These are phyloP conservation scores for Tuctoria greenei DNA, from an alignment of 176 grass and related monocot species.

Conservation along the genomic window DNA sequence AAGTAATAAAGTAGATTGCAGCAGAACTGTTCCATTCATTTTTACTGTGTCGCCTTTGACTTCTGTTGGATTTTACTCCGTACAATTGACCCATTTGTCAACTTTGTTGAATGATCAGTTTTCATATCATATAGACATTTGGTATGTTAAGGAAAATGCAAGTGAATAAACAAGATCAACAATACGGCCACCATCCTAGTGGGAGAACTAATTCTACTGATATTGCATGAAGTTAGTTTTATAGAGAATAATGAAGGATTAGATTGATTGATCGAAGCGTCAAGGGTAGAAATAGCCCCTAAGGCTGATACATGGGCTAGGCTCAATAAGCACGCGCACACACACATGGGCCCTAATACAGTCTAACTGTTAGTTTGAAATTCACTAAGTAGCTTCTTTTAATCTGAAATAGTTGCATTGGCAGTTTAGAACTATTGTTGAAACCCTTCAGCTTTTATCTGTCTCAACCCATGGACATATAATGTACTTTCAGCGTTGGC, in stretches of 20 bases:
- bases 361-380: neutral
- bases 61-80: neutral
- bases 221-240: neutral
- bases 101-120: neutral
- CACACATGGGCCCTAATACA: no score
- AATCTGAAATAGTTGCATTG: constrained; percentile 13
- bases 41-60: neutral
- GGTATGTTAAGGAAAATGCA: neutral
- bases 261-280: no score
- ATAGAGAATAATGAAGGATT: no score
- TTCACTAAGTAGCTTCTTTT: neutral
- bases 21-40: neutral
- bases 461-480: neutral
- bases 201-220: neutral
- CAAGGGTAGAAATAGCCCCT: no score
- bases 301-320: no score
- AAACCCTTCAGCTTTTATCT: neutral
- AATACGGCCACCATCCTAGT: neutral
- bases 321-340: no score
- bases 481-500: neutral
- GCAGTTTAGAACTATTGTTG: neutral
- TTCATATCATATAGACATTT: neutral
- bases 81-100: constrained; percentile 1
- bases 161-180: neutral
- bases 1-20: neutral